phyloP scores from a whole-genome alignment of 768 basidiomycete genomes.

The Kwoniella sp. region DNA sequence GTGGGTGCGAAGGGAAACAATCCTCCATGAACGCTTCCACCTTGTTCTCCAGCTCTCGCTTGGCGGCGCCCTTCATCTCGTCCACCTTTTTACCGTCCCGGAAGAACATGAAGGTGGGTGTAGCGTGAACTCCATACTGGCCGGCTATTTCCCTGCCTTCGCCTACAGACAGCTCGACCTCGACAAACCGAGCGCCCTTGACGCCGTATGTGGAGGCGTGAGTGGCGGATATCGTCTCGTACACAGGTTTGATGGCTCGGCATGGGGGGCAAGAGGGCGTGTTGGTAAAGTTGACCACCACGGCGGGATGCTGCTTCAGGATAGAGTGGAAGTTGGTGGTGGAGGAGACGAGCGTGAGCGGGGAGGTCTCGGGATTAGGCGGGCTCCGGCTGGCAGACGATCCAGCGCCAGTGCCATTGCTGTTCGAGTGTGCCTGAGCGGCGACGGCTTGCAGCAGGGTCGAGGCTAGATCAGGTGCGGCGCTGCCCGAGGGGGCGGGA shows the following conservation, averaged over 20 bases:
- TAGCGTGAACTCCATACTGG: constrained; percentile 66
- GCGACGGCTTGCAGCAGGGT: constrained; percentile 51
- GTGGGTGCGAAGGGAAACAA: constrained; percentile 33
- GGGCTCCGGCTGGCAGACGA: constrained; percentile 49
- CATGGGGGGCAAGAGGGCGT: constrained; percentile 71
- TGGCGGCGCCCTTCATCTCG: constrained; percentile 35
- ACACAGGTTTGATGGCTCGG: constrained; percentile 74
- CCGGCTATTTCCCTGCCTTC: constrained; percentile 60
- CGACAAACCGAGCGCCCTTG: constrained; percentile 59
- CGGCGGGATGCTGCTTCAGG: constrained; percentile 63
- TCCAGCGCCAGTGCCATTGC: constrained; percentile 14
- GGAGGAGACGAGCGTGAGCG: constrained; percentile 49
- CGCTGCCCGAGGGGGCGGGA: constrained; percentile 42
- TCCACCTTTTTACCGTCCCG: constrained; percentile 55
- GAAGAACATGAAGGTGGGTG: constrained; percentile 89
- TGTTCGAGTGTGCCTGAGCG: not conserved
- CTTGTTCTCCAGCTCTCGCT: constrained; percentile 25
- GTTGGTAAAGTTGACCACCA: constrained; percentile 77
- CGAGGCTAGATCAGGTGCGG: constrained; percentile 56
- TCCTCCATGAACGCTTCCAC: constrained; percentile 37
- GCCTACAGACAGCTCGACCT: constrained; percentile 74
- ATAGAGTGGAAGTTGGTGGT: constrained; percentile 65
- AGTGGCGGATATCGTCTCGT: constrained; percentile 69
- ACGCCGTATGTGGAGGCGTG: constrained; percentile 49
- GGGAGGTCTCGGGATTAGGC: constrained; percentile 15